phyloP scores from a whole-genome alignment of 257 asterid genomes.

The Capsicum rhomboideum region DNA sequence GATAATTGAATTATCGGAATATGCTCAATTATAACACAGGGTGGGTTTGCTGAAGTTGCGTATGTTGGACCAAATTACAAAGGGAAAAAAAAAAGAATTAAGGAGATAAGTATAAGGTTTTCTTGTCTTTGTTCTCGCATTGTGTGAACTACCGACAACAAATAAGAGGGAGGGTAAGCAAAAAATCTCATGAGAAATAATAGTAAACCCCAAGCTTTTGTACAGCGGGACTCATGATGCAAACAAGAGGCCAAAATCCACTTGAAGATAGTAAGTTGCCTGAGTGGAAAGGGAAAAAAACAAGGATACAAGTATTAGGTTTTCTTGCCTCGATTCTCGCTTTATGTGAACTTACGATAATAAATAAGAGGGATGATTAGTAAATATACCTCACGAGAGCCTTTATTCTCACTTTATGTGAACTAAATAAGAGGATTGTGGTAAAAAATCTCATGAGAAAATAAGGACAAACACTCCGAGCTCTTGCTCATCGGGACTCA shows the following conservation, averaged over 20 bases:
- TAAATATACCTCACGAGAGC: neutral
- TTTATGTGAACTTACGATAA: no score
- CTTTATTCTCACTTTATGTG: neutral
- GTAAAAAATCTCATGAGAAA: neutral
- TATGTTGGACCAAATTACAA: neutral
- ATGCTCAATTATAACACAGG: neutral
- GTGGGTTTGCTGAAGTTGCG: neutral
- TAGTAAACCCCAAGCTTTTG: no score
- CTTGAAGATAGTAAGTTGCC: no score
- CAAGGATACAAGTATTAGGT: no score
- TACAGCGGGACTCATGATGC: no score
- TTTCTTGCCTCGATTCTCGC: no score
- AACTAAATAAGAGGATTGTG: neutral
- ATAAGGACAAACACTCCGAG: neutral
- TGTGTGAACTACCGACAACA: no score
- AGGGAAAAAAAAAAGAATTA: neutral
- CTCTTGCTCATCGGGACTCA: neutral
- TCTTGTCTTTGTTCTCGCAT: neutral
- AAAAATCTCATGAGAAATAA: no score
- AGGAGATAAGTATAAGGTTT: neutral
- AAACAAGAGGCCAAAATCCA: no score
- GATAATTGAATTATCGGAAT: neutral
- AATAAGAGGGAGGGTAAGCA: no score
- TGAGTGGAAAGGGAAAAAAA: no score
- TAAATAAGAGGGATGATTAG: neutral